Conservation (phyloP, 1,284 basidiomycete species). For the Marasmius fiardii region DNA sequence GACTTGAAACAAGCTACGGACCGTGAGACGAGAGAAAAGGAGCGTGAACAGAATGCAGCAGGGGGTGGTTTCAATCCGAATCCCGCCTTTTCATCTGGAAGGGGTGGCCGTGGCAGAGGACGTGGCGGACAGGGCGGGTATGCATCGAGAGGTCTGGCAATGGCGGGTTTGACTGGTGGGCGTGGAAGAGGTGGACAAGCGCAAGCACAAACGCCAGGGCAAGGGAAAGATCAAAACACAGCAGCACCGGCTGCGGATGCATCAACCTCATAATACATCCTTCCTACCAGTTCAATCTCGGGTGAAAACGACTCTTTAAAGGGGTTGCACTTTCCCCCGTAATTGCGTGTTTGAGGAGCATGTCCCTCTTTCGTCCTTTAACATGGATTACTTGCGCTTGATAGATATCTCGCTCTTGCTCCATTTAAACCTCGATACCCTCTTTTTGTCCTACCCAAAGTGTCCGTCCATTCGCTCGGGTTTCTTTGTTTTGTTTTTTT, state of each 20-base stretch:
- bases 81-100: slow-evolving; percentile 8
- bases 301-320: neutral
- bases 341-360: no score
- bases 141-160: slow-evolving; percentile 60
- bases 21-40: slow-evolving; percentile 50
- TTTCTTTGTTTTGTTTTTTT: neutral
- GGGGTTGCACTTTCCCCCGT: neutral
- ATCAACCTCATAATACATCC: neutral
- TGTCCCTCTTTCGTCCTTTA: no score
- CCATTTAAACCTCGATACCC: neutral
- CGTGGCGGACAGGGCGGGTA: slow-evolving; percentile 60
- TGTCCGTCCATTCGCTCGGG: neutral
- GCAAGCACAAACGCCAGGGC: neutral
- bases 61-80: slow-evolving; percentile 15
- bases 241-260: neutral
- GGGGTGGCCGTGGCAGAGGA: slow-evolving; percentile 45
- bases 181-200: slow-evolving; percentile 10
- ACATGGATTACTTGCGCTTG: neutral
- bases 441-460: neutral
- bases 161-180: slow-evolving; percentile 61
- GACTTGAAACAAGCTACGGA: slow-evolving; percentile 71
- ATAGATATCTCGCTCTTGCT: neutral
- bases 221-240: neutral
- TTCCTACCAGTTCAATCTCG: neutral
- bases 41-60: slow-evolving; percentile 20